Evolutionary conservation across 768 basidiomycete species (phyloP).

Genomic region (Daedaleopsis nitida): DNA sequence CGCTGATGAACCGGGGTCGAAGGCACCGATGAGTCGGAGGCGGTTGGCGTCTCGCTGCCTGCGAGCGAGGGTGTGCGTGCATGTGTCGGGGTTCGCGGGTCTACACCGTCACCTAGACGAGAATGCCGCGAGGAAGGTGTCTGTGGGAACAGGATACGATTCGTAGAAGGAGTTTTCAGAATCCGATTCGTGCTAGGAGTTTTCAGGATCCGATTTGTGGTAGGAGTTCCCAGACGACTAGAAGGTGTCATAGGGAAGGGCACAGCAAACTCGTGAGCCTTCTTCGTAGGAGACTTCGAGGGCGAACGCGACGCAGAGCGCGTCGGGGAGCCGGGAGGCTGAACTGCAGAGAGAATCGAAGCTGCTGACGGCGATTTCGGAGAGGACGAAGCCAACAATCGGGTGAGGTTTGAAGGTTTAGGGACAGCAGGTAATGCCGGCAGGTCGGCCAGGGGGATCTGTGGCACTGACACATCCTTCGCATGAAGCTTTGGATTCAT

Average conservation of each 20-base stretch:
- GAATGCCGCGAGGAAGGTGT: conserved; percentile 60
- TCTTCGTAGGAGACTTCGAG: conserved; percentile 36
- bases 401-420: conserved; percentile 70
- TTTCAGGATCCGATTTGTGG: conserved; percentile 41
- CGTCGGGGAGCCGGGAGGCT: conserved; percentile 35
- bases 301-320: conserved; percentile 41
- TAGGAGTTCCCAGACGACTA: conserved; percentile 41
- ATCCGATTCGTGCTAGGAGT: conserved; percentile 46
- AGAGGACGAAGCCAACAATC: conserved; percentile 70
- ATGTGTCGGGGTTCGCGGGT: conserved; percentile 18
- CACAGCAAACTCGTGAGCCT: conserved; percentile 39
- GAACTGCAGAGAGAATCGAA: conserved; percentile 33
- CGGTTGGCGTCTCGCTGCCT: conserved; percentile 49
- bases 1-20: conserved; percentile 70
- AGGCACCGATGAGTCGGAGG: conserved; percentile 48
- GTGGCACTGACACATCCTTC: conserved; percentile 45
- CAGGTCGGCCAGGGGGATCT: conserved; percentile 65
- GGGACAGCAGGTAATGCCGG: conserved; percentile 54
- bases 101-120: conserved; percentile 25
- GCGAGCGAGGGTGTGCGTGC: conserved; percentile 24
- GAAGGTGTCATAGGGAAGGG: conserved; percentile 53
- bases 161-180: conserved; percentile 11
- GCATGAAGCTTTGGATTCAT: conserved; percentile 49
- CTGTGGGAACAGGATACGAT: conserved; percentile 34
- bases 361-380: conserved; percentile 51